Base-by-base conservation (phyloP, 1,284 basidiomycete genomes). In the Schizophyllum commune region DNA sequence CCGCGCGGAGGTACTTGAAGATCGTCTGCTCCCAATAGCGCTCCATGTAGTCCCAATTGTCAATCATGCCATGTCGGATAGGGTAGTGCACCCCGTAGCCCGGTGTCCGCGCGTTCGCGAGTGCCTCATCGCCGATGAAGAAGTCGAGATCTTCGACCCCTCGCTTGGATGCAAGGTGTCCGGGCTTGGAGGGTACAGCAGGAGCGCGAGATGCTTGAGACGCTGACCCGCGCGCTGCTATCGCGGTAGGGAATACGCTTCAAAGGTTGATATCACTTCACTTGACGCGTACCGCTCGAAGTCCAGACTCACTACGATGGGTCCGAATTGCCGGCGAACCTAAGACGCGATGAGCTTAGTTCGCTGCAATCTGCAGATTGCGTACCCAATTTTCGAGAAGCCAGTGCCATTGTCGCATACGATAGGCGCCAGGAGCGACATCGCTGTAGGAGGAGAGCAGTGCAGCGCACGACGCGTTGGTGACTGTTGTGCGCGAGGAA, bases 41-140 rank as follows among this genome's bases (percentile, higher is more conserved):
- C 75, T 99, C 97, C 97, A 99, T 99, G 70, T 97, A 88, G 77
- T 99, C 97, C 97, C 97, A 99, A 73, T 99, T 98, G 67, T 99
- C 97, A 71, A 99, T 98, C 87, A 94, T 89, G 51, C 97, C 97
- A 73, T 99, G 97, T 61, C 92, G 86, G 72, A 99, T 98, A 21
- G 97, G 97, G 75, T 98, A 98, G 75, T 96, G 91, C 17, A 99
- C 85, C 52, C 92, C 89, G 77, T 99, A 99, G 67, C 85, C 92
- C 55, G 87, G 84, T 0, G 84, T 92, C 79, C 96, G 98, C 52
- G 90, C 86, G 72, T 98, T 98, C 32, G 92, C 93, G 32, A 98
- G 82, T 1, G 97, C 97, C 74, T 99, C 96, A 74, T 99, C 94
- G 63, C 97, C 97, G 76, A 99, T 99, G 82, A 91, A 98, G 80